These are phyloP conservation scores for Rhodosporidiobolus odoratus DNA, from an alignment of 768 basidiomycete species.

Conservation along the genomic window DNA sequence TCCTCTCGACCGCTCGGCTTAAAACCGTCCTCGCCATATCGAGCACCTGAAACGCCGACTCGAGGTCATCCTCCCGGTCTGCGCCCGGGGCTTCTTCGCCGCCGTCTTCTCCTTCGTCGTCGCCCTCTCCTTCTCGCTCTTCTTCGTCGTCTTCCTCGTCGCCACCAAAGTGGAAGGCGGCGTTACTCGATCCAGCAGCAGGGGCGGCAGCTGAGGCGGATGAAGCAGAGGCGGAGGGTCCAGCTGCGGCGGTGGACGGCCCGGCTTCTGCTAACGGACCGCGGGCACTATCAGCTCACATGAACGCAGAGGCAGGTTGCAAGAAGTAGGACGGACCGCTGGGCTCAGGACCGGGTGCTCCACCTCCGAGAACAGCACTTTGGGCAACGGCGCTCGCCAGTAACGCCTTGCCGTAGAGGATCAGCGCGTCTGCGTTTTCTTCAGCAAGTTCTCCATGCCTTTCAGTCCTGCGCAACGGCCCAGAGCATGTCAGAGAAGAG, in stretches of 20 bases:
- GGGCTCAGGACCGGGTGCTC: slow-evolving; percentile 52
- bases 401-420: slow-evolving; percentile 85
- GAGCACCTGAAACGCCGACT: slow-evolving; percentile 95
- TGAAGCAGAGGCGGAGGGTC: not conserved
- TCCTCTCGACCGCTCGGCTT: slow-evolving; percentile 59
- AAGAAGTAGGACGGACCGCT: not conserved
- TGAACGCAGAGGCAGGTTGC: not conserved
- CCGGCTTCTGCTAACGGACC: not conserved
- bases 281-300: too few species aligned
- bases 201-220: slow-evolving; percentile 25
- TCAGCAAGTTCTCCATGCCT: slow-evolving; percentile 73
- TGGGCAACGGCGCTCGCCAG: slow-evolving; percentile 86
- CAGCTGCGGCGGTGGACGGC: not conserved
- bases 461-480: slow-evolving; percentile 56
- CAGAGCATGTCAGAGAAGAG: not conserved
- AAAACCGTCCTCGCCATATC: slow-evolving; percentile 87
- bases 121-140: slow-evolving; percentile 51
- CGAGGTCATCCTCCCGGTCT: slow-evolving; percentile 87
- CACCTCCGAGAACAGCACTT: slow-evolving; percentile 81
- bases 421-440: slow-evolving; percentile 79
- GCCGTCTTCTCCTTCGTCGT: slow-evolving; percentile 60
- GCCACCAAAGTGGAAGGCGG: slow-evolving; percentile 72
- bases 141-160: slow-evolving; percentile 58
- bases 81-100: slow-evolving; percentile 51
- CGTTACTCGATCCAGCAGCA: slow-evolving; percentile 46